phyloP scores from a whole-genome alignment of 2,329 filamentous ascomycete species.

The Cladosporium sp. region DNA sequence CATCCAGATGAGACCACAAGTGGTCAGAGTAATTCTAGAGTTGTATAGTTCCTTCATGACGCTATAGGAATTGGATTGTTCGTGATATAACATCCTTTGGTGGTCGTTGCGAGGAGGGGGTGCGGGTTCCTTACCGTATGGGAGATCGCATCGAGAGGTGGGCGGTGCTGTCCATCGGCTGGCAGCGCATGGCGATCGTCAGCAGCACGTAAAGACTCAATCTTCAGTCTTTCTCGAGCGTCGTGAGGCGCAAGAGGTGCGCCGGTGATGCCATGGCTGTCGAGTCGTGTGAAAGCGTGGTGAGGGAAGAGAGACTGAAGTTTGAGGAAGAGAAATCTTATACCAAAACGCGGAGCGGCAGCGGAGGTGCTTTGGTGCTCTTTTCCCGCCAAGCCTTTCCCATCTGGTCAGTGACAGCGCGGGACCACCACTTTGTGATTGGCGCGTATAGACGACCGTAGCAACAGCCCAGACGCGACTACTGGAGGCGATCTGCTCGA shows the following conservation, averaged over 20 bases:
- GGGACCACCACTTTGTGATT: neutral
- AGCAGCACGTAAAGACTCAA: neutral
- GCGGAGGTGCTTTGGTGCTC: too few relatives aligned
- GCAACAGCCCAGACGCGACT: neutral
- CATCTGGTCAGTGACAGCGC: neutral
- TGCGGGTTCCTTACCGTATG: slow-evolving; percentile 3
- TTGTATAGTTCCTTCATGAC: slow-evolving; percentile 47
- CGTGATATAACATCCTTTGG: slow-evolving; percentile 31
- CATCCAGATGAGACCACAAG: slow-evolving; percentile 7
- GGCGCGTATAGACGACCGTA: neutral
- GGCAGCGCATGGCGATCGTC: neutral
- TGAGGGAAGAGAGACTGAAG: neutral
- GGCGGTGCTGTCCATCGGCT: neutral
- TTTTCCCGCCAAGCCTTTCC: neutral
- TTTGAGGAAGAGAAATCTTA: slow-evolving; percentile 9
- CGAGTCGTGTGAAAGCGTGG: slow-evolving; percentile 1
- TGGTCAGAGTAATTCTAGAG: slow-evolving; percentile 56
- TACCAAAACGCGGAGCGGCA: neutral
- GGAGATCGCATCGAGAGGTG: neutral
- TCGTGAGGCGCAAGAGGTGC: slow-evolving; percentile 1
- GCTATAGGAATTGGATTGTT: slow-evolving; percentile 58
- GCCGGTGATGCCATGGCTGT: slow-evolving; percentile 3
- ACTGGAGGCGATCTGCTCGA: too few relatives aligned
- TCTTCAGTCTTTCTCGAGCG: neutral
- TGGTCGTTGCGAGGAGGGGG: slow-evolving; percentile 5